Base-by-base conservation (phyloP, 306 rosid species). In the Casuarina glauca region DNA sequence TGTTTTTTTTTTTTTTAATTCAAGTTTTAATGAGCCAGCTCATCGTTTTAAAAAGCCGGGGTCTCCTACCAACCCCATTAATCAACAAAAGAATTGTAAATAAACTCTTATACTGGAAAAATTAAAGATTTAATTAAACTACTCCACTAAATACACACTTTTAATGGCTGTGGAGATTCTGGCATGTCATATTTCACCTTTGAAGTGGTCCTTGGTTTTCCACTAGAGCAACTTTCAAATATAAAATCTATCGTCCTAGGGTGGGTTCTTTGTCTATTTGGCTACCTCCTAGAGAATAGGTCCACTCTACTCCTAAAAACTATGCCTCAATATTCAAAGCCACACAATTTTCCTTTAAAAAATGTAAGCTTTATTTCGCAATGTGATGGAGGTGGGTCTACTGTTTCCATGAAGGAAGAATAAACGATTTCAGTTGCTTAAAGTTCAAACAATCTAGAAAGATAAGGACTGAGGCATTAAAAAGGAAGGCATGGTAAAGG, bases 121-220 rank as follows among this genome's bases (percentile, higher is more conserved):
- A 26, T 26, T 26, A 26, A 26, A 26, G 32, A 0, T 1, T 26
- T 26, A 26, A 26, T 26, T 26, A 26, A 26, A 26, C 32, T 75
- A 72, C 36, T 41, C 84, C 82, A 74, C 73, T 73, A 78, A 61
- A 48, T 85, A 84, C 88, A 19, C 64, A 61, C 1, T 69, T 71
- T 49, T 15, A 77, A 69, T 80, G 79, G 50, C 74, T 52, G 63
- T n/a, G 3, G 16, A 55, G 39, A 46, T 75, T 53, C 52, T 81
- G 43, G 11, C 73, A 45, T 76, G 58, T 79, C 32, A 42, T 49
- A 4, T 46, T 80, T 69, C 74, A 73, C 71, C 70, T 63, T 41
- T 13, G 7, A 61, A 48, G 79, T 78, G 81, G 57, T 67, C 74
- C 76, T 81, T 74, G 58, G 69, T 58, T 71, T 64, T 78, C 83